Percentiles rank a stretch among this genome's conserved stretches.
phyloP scores from a whole-genome alignment of 495 filamentous ascomycete species.

The Pseudomonodictys pantanalensis region DNA sequence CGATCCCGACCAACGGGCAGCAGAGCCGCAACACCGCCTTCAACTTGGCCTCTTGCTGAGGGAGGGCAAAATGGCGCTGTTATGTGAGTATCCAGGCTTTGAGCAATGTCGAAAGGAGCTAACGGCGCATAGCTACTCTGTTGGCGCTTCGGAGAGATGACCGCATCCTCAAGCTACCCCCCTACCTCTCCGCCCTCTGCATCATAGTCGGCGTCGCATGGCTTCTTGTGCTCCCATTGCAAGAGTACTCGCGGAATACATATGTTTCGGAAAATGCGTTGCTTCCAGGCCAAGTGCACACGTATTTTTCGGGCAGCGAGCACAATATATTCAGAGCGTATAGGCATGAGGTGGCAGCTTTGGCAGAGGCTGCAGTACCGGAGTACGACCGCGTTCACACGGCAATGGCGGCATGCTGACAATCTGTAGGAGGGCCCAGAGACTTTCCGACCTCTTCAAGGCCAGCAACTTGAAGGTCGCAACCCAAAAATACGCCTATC shows the following conservation, averaged over 20 bases:
- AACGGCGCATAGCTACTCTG: conserved; percentile 24
- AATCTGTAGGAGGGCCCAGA: conserved; percentile 46
- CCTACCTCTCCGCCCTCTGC: conserved; percentile 82
- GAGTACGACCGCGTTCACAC: conserved; percentile 27
- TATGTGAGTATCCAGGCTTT: conserved; percentile 15
- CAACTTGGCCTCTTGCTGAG: background rate
- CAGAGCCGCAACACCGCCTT: conserved; percentile 17
- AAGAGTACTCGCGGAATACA: conserved; percentile 86
- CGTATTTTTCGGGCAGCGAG: conserved; percentile 94
- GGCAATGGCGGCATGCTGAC: conserved; percentile 3
- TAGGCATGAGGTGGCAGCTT: conserved; percentile 65
- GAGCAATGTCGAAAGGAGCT: background rate
- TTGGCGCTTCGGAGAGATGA: conserved; percentile 61
- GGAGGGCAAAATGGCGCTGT: conserved; percentile 24
- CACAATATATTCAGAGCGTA: conserved; percentile 94
- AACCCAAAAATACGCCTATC: conserved; percentile 79
- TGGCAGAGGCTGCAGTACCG: conserved; percentile 29
- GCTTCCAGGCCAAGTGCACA: conserved; percentile 92
- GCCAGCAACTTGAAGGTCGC: conserved; percentile 80
- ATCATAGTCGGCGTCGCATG: conserved; percentile 85
- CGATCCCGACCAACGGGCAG: background rate
- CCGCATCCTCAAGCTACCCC: conserved; percentile 68
- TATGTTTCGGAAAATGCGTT: conserved; percentile 98
- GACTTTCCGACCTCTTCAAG: conserved; percentile 69
- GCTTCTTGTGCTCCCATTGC: conserved; percentile 87